A percentile compares a stretch with the other conserved stretches of the same genome.
Conservation (phyloP, 225 moss, liverwort and hornwort species). For the Antitrichia curtipendula region DNA sequence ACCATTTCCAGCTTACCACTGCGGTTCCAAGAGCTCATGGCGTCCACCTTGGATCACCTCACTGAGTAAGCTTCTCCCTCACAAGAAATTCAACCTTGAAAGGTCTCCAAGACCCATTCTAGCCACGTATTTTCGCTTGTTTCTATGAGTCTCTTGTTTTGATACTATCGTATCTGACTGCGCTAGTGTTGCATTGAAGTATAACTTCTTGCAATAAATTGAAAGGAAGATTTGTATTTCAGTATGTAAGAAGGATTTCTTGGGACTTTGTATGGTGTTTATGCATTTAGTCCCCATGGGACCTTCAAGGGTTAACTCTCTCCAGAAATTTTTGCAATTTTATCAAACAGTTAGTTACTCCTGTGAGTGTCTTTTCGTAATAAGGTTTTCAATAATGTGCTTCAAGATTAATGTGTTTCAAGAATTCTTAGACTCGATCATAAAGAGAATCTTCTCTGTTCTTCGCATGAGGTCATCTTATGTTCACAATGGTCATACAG, state of each 20-base stretch:
- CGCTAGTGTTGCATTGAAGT: background rate
- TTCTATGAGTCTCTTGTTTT: background rate
- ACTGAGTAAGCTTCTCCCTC: slow-evolving; percentile 32
- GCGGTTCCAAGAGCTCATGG: slow-evolving; percentile 69
- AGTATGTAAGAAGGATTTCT: background rate
- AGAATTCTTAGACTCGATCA: background rate
- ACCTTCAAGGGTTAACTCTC: background rate
- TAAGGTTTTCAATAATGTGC: background rate
- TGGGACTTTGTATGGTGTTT: background rate
- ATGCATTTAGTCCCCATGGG: background rate
- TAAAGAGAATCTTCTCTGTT: background rate
- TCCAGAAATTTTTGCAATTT: background rate
- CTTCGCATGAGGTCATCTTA: background rate
- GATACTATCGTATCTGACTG: background rate
- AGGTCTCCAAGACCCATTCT: background rate
- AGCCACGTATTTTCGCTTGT: background rate
- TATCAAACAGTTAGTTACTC: background rate
- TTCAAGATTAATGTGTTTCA: background rate
- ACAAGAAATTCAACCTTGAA: background rate
- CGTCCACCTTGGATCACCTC: slow-evolving; percentile 71
- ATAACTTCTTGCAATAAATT: background rate
- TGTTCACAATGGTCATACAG: background rate
- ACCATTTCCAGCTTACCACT: slow-evolving; percentile 81
- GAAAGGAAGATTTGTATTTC: background rate
- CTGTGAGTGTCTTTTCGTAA: background rate